phyloP scores from a whole-genome alignment of 1,284 basidiomycete genomes.

The Cutaneotrichosporon arboriforme region DNA sequence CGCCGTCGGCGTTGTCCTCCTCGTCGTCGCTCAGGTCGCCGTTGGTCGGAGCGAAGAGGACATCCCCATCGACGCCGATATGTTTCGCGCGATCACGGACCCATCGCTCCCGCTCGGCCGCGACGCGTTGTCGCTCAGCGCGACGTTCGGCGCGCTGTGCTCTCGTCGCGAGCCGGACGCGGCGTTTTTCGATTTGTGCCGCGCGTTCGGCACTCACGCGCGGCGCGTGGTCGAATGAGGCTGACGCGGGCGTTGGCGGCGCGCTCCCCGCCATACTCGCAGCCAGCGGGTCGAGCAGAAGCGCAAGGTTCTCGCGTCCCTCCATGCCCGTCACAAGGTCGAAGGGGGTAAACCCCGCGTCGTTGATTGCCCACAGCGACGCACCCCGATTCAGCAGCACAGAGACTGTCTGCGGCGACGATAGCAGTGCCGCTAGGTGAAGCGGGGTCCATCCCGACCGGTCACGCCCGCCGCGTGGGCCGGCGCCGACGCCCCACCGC shows the following conservation, averaged over 20 bases:
- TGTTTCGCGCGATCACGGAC: constrained; percentile 50
- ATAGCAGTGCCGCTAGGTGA: constrained; percentile 84
- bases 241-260: constrained; percentile 4
- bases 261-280: constrained; percentile 9
- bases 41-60: constrained; percentile 38
- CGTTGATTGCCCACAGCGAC: constrained; percentile 68
- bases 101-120: constrained; percentile 56
- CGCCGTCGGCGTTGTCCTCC: constrained; percentile 38
- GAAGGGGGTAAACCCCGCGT: constrained; percentile 69
- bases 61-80: constrained; percentile 28
- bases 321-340: constrained; percentile 77
- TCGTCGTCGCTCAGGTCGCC: constrained; percentile 1
- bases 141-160: constrained; percentile 52
- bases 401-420: constrained; percentile 84
- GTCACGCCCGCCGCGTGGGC: constrained; percentile 29
- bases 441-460: constrained; percentile 88
- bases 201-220: constrained; percentile 18
- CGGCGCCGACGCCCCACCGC: constrained; percentile 57
- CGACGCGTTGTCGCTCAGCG: constrained; percentile 54
- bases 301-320: constrained; percentile 69
- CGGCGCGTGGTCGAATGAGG: constrained; percentile 13
- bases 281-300: constrained; percentile 57
- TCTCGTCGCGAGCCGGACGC: constrained; percentile 60
- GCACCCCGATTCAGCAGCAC: constrained; percentile 88
- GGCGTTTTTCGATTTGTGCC: constrained; percentile 50